phyloP scores from a whole-genome alignment of 2,329 filamentous ascomycete species.

The Aplosporella prunicola region DNA sequence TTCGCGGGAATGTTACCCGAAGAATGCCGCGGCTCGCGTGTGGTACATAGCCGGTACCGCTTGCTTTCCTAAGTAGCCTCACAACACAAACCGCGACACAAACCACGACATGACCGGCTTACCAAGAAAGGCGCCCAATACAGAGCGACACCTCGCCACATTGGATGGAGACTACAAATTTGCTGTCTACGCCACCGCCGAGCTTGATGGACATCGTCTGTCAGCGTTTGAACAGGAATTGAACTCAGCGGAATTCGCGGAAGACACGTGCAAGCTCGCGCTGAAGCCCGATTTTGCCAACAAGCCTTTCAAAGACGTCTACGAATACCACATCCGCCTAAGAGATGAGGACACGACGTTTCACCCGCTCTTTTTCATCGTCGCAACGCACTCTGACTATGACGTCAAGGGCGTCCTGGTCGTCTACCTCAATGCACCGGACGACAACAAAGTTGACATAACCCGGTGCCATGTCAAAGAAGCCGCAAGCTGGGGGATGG shows the following conservation, averaged over 20 bases:
- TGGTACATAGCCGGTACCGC: no score
- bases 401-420: neutral
- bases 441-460: neutral
- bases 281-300: neutral
- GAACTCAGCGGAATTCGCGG: neutral
- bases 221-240: neutral
- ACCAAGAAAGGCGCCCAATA: neutral
- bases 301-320: neutral
- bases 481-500: neutral
- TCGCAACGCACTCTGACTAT: neutral
- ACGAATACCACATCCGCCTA: neutral
- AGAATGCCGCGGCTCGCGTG: no score
- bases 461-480: neutral
- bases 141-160: neutral
- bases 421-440: neutral
- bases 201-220: neutral
- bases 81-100: no score
- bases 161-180: neutral
- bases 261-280: neutral
- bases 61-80: no score
- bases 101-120: no score
- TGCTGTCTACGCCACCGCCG: neutral
- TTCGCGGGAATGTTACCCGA: no score
- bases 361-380: slow-evolving; percentile 1
- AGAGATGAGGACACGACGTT: neutral